A percentile compares a stretch with the other conserved stretches of the same genome.
Evolutionary conservation across 2,329 filamentous ascomycete genomes (phyloP).

Genomic region (Fusarium temperatum): DNA sequence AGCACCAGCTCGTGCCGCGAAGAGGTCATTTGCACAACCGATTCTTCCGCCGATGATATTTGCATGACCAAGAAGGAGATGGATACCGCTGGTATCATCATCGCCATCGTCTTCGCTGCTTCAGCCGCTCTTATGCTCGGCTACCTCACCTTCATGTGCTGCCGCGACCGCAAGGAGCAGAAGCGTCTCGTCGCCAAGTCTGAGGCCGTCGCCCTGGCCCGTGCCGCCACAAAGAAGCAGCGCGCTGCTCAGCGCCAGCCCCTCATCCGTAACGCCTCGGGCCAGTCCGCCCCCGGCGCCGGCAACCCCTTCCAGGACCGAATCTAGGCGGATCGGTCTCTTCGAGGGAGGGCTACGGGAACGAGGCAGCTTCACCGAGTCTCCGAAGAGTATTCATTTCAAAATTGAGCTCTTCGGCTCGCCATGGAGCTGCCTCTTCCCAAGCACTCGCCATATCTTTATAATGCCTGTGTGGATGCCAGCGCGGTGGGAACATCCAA

Average conservation of each 20-base stretch:
- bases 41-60: slow-evolving; percentile 48
- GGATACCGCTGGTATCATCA: slow-evolving; percentile 56
- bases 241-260: slow-evolving; percentile 49
- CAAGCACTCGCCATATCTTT: slow-evolving; percentile 4
- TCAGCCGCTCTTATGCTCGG: slow-evolving; percentile 50
- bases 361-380: slow-evolving; percentile 30
- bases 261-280: slow-evolving; percentile 48
- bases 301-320: slow-evolving; percentile 52
- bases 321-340: slow-evolving; percentile 40
- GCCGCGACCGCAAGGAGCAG: slow-evolving; percentile 58
- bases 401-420: neutral
- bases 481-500: slow-evolving; percentile 9
- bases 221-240: slow-evolving; percentile 57
- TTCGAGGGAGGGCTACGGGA: slow-evolving; percentile 21
- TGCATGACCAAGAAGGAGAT: slow-evolving; percentile 55
- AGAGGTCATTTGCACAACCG: slow-evolving; percentile 56
- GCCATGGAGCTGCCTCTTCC: neutral
- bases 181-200: slow-evolving; percentile 55
- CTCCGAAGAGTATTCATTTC: slow-evolving; percentile 23
- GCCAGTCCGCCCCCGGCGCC: slow-evolving; percentile 29
- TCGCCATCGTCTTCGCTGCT: slow-evolving; percentile 58
- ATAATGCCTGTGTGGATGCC: slow-evolving; percentile 16
- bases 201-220: slow-evolving; percentile 61
- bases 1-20: slow-evolving; percentile 52
- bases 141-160: slow-evolving; percentile 61